Evolutionary conservation across 2,329 filamentous ascomycete species (phyloP).

Genomic region (Diaporthe citrichinensis): DNA sequence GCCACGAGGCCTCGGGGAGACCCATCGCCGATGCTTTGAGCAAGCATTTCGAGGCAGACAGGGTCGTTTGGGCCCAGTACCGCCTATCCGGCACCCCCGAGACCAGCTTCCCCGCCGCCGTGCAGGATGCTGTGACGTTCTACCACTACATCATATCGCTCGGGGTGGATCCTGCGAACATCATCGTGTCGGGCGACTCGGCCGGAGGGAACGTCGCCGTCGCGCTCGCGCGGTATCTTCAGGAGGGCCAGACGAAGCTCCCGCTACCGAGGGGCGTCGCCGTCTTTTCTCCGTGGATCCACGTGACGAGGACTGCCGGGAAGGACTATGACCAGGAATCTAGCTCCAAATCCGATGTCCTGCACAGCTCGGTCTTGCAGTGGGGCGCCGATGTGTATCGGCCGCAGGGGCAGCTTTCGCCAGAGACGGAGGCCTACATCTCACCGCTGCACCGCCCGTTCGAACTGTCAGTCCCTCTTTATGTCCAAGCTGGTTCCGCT

Average conservation of each 20-base stretch:
- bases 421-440: slow-evolving; percentile 42
- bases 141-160: slow-evolving; percentile 41
- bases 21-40: slow-evolving; percentile 35
- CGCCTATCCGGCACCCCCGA: slow-evolving; percentile 34
- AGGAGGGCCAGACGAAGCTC: slow-evolving; percentile 36
- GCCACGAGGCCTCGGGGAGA: slow-evolving; percentile 33
- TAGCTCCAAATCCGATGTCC: slow-evolving; percentile 37
- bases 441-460: slow-evolving; percentile 46
- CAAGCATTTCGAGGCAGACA: slow-evolving; percentile 35
- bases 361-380: slow-evolving; percentile 43
- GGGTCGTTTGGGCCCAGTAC: slow-evolving; percentile 44
- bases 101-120: slow-evolving; percentile 44
- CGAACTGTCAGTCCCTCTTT: slow-evolving; percentile 42
- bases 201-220: slow-evolving; percentile 44
- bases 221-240: slow-evolving; percentile 43
- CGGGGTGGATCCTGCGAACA: slow-evolving; percentile 13
- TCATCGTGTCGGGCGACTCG: slow-evolving; percentile 40
- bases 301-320: slow-evolving; percentile 15
- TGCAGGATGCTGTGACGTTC: slow-evolving; percentile 44
- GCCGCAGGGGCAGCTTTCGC: slow-evolving; percentile 34
- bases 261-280: slow-evolving; percentile 10
- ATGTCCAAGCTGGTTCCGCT: slow-evolving; percentile 41
- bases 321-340: slow-evolving; percentile 19
- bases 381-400: slow-evolving; percentile 45
- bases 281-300: slow-evolving; percentile 25